phyloP scores from a whole-genome alignment of 208 protist genomes.

The Trypanosoma grayi region DNA sequence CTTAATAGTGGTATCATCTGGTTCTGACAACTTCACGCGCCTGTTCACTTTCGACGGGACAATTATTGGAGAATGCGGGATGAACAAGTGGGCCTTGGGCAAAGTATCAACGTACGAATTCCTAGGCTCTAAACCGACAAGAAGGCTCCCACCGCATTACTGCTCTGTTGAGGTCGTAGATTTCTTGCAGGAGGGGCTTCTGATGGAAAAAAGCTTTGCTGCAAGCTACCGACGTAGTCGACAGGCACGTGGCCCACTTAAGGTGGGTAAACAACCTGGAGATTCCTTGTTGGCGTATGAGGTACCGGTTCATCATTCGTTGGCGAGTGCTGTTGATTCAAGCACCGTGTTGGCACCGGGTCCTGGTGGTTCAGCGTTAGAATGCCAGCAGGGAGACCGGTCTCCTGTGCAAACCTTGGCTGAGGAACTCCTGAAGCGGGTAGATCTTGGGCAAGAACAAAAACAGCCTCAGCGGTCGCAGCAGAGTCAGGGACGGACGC shows the following conservation, averaged over 20 bases:
- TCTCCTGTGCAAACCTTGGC: background rate
- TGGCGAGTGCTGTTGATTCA: background rate
- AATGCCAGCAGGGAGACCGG: background rate
- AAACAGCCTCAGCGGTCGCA: background rate
- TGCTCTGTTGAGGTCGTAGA: conserved; percentile 7
- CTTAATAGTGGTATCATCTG: conserved; percentile 64
- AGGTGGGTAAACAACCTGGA: background rate
- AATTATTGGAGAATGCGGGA: conserved; percentile 73
- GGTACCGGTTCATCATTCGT: background rate
- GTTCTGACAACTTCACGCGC: conserved; percentile 55
- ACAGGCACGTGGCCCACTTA: background rate
- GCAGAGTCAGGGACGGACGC: background rate
- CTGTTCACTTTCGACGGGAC: conserved; percentile 63
- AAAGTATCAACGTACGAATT: conserved; percentile 48
- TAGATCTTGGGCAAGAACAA: background rate
- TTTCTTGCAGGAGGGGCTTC: conserved; percentile 8
- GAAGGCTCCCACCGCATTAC: conserved; percentile 18
- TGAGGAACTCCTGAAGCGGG: background rate
- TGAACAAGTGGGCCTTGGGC: conserved; percentile 46
- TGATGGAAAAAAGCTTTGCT: background rate
- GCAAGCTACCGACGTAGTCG: background rate
- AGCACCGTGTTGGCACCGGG: background rate
- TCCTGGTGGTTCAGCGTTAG: background rate
- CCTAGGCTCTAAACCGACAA: conserved; percentile 40
- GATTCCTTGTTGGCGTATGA: background rate